A percentile compares a stretch with the other conserved stretches of the same genome.
Conservation (phyloP, 257 asterid species). For the Capsicum pubescens region DNA sequence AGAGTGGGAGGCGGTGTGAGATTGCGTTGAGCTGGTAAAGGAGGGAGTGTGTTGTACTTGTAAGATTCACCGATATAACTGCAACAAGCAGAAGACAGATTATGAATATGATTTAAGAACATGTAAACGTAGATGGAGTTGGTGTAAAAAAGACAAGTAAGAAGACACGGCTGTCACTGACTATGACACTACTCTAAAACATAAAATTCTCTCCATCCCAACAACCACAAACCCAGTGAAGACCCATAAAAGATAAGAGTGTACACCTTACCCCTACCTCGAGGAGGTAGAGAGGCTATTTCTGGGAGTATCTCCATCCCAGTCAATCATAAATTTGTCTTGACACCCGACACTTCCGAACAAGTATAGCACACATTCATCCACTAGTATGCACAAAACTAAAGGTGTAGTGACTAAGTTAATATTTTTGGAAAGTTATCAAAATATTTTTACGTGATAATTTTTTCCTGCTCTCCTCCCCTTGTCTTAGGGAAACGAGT, state of each 20-base stretch:
- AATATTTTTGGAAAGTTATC: not conserved
- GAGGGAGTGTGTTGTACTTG: constrained; percentile 84
- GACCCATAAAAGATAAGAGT: no score
- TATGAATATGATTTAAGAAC: not conserved
- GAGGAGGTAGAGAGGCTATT: no score
- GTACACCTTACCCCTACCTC: no score
- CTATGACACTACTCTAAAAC: not conserved
- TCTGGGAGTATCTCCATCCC: no score
- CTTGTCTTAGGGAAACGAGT: not conserved
- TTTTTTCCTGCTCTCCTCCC: not conserved
- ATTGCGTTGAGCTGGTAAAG: constrained; percentile 92
- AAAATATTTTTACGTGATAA: not conserved
- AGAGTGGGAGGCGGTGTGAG: constrained; percentile 97
- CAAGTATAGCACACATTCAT: constrained; percentile 11
- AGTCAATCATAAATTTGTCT: not conserved
- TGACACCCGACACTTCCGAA: not conserved
- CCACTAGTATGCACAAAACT: constrained; percentile 18
- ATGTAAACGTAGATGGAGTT: not conserved
- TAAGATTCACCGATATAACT: constrained; percentile 63
- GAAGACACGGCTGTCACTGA: constrained; percentile 3
- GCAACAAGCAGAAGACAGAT: constrained; percentile 27
- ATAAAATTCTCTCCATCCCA: not conserved
- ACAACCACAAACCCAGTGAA: no score
- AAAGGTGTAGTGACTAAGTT: not conserved
- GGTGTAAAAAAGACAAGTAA: not conserved